Percentiles rank a stretch among this genome's conserved stretches.
Evolutionary conservation across 75 land plant species (phyloP).

Genomic region (Sequoia sempervirens): DNA sequence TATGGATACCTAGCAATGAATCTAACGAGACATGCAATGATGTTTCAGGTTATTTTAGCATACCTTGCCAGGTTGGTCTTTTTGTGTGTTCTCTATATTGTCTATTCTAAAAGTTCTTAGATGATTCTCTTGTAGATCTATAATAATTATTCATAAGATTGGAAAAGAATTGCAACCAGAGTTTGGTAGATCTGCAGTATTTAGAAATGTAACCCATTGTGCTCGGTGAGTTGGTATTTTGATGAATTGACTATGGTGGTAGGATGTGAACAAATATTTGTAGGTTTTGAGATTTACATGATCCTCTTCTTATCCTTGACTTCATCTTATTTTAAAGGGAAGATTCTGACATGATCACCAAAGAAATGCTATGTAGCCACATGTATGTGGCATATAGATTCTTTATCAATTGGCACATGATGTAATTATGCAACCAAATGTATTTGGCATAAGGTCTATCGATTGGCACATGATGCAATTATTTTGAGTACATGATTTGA

Average conservation of each 20-base stretch:
- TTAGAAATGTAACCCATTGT: neutral
- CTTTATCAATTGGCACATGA: neutral
- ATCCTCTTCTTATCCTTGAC: neutral
- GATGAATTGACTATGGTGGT: neutral
- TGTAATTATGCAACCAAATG: neutral
- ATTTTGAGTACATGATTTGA: neutral
- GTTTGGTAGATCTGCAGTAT: neutral
- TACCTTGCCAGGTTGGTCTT: neutral
- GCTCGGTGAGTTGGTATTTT: neutral
- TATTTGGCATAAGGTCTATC: neutral
- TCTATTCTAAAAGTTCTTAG: neutral
- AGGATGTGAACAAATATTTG: neutral
- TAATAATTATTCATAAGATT: neutral
- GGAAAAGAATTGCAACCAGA: neutral
- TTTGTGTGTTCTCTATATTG: neutral
- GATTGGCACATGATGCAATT: neutral
- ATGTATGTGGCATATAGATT: neutral
- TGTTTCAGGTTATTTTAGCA: neutral
- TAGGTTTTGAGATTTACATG: neutral
- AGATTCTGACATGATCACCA: neutral
- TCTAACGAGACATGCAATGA: neutral
- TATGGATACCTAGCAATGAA: neutral
- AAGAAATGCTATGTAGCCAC: neutral
- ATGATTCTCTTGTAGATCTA: neutral
- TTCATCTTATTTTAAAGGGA: neutral